phyloP scores from a whole-genome alignment of 176 grass and related monocot species.

The Puccinellia tenuiflora region DNA sequence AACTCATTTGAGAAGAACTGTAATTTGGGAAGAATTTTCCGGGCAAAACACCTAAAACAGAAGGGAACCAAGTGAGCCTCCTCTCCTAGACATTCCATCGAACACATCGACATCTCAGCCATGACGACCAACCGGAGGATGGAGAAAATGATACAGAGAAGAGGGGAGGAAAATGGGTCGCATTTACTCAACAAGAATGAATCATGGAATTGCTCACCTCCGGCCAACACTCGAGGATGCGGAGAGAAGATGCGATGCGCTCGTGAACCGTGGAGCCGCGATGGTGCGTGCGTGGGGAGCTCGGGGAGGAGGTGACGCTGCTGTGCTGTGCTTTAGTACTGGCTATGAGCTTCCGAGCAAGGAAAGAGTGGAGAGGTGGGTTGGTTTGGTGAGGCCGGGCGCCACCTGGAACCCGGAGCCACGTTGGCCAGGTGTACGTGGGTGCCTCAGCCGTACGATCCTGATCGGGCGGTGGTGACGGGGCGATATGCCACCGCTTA shows the following conservation, averaged over 20 bases:
- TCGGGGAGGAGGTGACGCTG: background rate
- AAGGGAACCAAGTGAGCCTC: background rate
- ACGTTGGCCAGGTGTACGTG: background rate
- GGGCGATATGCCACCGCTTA: background rate
- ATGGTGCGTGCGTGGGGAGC: background rate
- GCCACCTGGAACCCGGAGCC: background rate
- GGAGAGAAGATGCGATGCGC: background rate
- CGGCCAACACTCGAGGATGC: background rate
- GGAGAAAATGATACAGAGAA: background rate
- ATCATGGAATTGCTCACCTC: background rate
- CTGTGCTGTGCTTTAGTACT: background rate
- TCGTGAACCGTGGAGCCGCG: background rate
- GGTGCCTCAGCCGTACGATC: background rate
- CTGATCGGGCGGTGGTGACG: background rate
- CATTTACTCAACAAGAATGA: background rate
- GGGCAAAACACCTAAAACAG: background rate
- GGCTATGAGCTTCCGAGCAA: background rate
- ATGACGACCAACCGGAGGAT: background rate
- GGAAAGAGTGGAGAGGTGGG: background rate
- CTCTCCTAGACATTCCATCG: background rate
- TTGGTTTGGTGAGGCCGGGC: background rate
- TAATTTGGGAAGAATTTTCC: background rate
- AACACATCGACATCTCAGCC: background rate
- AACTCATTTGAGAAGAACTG: background rate
- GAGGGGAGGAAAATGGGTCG: background rate